Conservation (phyloP, 2,329 filamentous ascomycete species). For the Iodosphaeria phyllophila region DNA sequence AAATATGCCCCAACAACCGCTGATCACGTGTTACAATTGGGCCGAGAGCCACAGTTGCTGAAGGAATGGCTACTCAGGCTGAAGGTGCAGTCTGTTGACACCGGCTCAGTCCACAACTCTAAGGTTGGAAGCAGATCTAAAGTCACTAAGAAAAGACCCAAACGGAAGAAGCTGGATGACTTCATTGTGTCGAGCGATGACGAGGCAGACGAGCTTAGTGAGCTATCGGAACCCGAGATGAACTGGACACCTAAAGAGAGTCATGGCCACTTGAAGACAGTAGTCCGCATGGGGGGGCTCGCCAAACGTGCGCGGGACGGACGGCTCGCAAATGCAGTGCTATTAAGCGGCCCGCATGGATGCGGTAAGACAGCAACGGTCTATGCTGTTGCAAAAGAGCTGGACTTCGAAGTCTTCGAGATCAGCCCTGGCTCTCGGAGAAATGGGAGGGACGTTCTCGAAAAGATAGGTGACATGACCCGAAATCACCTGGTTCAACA, state of each 20-base stretch:
- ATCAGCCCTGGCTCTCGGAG: slow-evolving; percentile 72
- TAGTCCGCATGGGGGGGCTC: slow-evolving; percentile 26
- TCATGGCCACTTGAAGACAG: slow-evolving; percentile 28
- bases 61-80: slow-evolving; percentile 67
- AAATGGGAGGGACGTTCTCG: slow-evolving; percentile 76
- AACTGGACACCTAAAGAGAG: slow-evolving; percentile 20
- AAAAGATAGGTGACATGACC: slow-evolving; percentile 92
- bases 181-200: slow-evolving; percentile 70
- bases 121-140: slow-evolving; percentile 17
- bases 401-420: slow-evolving; percentile 88
- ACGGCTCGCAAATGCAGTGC: slow-evolving; percentile 53
- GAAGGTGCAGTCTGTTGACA: slow-evolving; percentile 59
- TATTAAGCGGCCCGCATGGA: slow-evolving; percentile 76
- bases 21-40: slow-evolving; percentile 55
- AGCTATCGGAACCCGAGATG: slow-evolving; percentile 43
- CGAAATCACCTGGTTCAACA: slow-evolving; percentile 71
- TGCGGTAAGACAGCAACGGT: slow-evolving; percentile 88
- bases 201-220: slow-evolving; percentile 50
- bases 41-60: slow-evolving; percentile 50
- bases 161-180: slow-evolving; percentile 56
- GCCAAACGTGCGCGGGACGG: slow-evolving; percentile 23
- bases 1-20: slow-evolving; percentile 66
- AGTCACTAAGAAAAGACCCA: slow-evolving; percentile 39
- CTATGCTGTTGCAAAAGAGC: slow-evolving; percentile 78
- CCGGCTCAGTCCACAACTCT: too few relatives aligned